A percentile compares a stretch with the other conserved stretches of the same genome.
These are phyloP conservation scores for Didymella segeticola DNA, from an alignment of 2,329 filamentous ascomycete species.

Conservation along the genomic window DNA sequence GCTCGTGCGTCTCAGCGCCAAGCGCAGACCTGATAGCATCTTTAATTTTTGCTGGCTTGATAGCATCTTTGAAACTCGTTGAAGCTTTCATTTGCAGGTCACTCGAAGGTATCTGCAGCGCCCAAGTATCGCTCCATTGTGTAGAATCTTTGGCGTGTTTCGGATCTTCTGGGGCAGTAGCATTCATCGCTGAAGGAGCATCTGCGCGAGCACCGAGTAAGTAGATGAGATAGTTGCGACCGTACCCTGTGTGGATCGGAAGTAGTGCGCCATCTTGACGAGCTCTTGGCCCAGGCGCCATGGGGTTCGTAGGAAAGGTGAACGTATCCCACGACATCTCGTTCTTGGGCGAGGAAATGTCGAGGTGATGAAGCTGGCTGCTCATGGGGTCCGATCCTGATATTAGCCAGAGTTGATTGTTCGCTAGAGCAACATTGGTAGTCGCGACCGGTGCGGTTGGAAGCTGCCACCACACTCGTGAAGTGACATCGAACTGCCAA, in stretches of 20 bases:
- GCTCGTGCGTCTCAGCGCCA: conserved; percentile 50
- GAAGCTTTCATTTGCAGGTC: conserved; percentile 33
- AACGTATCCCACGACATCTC: conserved; percentile 49
- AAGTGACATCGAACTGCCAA: conserved; percentile 34
- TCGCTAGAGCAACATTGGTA: conserved; percentile 46
- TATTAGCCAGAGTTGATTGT: conserved; percentile 51
- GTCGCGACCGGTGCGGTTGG: conserved; percentile 37
- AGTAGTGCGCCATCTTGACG: conserved; percentile 49
- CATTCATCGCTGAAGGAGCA: neutral
- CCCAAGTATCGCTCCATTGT: conserved; percentile 54
- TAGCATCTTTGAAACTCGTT: conserved; percentile 33
- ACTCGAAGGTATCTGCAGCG: conserved; percentile 52
- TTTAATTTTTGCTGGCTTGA: conserved; percentile 55
- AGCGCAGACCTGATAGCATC: conserved; percentile 51
- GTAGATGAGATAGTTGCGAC: conserved; percentile 54
- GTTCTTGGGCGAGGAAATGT: conserved; percentile 26
- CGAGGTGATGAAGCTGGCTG: conserved; percentile 38
- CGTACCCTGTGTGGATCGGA: conserved; percentile 53
- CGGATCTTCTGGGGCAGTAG: conserved; percentile 10
- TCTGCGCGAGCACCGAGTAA: conserved; percentile 46
- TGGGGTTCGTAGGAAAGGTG: conserved; percentile 52
- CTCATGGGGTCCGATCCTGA: conserved; percentile 43
- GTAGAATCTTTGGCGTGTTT: conserved; percentile 24
- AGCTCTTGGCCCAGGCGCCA: conserved; percentile 52
- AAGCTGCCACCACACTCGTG: conserved; percentile 32